Evolutionary conservation across 257 asterid species (phyloP).

Genomic region (Lantana camara): DNA sequence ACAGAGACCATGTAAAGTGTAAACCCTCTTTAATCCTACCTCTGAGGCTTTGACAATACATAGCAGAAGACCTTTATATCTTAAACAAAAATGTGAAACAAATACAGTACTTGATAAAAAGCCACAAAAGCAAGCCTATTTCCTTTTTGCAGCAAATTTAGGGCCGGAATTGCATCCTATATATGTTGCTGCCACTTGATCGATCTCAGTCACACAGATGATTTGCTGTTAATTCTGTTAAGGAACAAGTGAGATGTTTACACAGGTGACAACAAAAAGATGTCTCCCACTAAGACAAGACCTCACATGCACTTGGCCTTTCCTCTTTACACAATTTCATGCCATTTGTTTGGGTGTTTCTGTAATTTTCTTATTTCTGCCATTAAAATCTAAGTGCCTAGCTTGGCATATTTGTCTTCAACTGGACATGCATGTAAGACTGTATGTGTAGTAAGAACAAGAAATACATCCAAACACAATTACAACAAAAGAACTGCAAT

Average conservation of each 20-base stretch:
- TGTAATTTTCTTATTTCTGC: background rate
- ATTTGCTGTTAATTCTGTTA: slow-evolving; percentile 26
- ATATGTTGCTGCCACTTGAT: background rate
- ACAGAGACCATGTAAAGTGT: background rate
- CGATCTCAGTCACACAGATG: too few relatives aligned
- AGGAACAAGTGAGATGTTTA: slow-evolving; percentile 6
- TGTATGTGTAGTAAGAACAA: background rate
- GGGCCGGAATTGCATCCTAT: slow-evolving; percentile 22
- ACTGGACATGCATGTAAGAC: too few relatives aligned
- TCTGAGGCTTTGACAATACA: background rate
- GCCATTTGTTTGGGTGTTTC: background rate
- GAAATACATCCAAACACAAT: background rate
- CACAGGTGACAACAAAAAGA: slow-evolving; percentile 27
- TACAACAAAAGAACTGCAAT: background rate
- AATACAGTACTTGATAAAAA: background rate
- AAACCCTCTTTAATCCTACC: background rate
- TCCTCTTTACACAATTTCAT: slow-evolving; percentile 12
- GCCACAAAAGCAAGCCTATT: background rate
- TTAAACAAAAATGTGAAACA: slow-evolving; percentile 5
- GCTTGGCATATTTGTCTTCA: background rate
- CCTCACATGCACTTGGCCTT: slow-evolving; percentile 28
- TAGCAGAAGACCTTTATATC: slow-evolving; percentile 3
- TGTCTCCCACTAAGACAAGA: slow-evolving; percentile 43
- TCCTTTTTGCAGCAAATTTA: slow-evolving; percentile 21
- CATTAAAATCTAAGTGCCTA: background rate